A percentile compares a stretch with the other conserved stretches of the same genome.
These are phyloP conservation scores for Trichoderma oligosporum DNA, from an alignment of 2,329 filamentous ascomycete genomes.

Conservation along the genomic window DNA sequence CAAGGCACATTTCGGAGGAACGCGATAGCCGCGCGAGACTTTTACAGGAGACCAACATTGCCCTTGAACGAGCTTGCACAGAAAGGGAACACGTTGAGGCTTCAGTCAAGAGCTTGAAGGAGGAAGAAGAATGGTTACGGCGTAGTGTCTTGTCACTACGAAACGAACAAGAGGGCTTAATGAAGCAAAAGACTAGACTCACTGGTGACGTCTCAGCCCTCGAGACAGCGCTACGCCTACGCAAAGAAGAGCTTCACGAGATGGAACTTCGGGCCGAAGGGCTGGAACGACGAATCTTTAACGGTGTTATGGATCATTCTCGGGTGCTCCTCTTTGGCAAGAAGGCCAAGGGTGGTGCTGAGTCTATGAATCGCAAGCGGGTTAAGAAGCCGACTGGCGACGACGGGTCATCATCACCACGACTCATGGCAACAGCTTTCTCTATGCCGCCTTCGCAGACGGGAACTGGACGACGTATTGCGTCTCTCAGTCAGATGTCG, in stretches of 20 bases:
- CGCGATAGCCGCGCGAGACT: slow-evolving; percentile 75
- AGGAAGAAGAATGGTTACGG: slow-evolving; percentile 52
- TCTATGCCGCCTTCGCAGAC: slow-evolving; percentile 45
- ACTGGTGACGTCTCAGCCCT: slow-evolving; percentile 84
- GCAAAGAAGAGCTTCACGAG: slow-evolving; percentile 82
- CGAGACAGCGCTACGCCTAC: slow-evolving; percentile 82
- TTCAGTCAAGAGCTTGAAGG: slow-evolving; percentile 48
- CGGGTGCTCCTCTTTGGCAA: slow-evolving; percentile 80
- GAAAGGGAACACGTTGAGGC: slow-evolving; percentile 61
- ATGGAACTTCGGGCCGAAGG: slow-evolving; percentile 89
- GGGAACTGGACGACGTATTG: slow-evolving; percentile 70
- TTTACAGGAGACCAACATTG: slow-evolving; percentile 72
- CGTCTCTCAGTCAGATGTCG: slow-evolving; percentile 86
- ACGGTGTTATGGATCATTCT: slow-evolving; percentile 95
- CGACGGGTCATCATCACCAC: slow-evolving; percentile 42
- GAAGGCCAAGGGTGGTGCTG: slow-evolving; percentile 46
- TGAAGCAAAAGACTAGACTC: slow-evolving; percentile 72
- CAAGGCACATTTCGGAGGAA: slow-evolving; percentile 68
- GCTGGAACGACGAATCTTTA: slow-evolving; percentile 86
- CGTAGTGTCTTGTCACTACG: slow-evolving; percentile 56
- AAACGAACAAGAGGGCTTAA: slow-evolving; percentile 70
- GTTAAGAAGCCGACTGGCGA: slow-evolving; percentile 40
- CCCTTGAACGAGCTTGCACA: slow-evolving; percentile 71
- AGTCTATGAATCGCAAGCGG: slow-evolving; percentile 58
- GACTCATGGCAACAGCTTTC: slow-evolving; percentile 41